Evolutionary conservation across 2,329 filamentous ascomycete species (phyloP).

Genomic region (Nigrospora oryzae): DNA sequence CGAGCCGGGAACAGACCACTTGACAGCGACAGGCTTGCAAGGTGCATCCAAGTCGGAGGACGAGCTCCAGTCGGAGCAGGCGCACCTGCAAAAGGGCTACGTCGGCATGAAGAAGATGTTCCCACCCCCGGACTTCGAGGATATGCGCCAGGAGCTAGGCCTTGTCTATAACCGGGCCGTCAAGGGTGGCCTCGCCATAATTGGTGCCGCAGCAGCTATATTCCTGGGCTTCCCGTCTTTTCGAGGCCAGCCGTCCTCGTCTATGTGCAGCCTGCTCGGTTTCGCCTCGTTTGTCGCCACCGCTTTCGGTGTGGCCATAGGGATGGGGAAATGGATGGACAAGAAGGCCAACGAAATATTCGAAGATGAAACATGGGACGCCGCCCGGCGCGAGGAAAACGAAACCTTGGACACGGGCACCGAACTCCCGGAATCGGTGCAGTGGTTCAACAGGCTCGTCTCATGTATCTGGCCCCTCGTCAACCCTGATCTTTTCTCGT

Average conservation of each 20-base stretch:
- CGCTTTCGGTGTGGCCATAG: slow-evolving; percentile 24
- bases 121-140: slow-evolving; percentile 38
- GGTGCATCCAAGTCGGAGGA: slow-evolving; percentile 29
- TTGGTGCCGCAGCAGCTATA: slow-evolving; percentile 17
- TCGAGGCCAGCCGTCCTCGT: slow-evolving; percentile 6
- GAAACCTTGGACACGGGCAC: slow-evolving; percentile 29
- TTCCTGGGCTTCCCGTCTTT: slow-evolving; percentile 14
- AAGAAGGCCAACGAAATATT: slow-evolving; percentile 56
- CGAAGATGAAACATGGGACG: slow-evolving; percentile 63
- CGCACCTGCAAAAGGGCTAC: slow-evolving; percentile 25
- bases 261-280: slow-evolving; percentile 11
- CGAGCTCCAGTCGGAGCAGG: slow-evolving; percentile 26
- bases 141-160: slow-evolving; percentile 24
- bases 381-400: slow-evolving; percentile 45
- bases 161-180: slow-evolving; percentile 23
- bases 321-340: slow-evolving; percentile 49
- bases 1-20: slow-evolving; percentile 24
- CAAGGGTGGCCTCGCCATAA: slow-evolving; percentile 24
- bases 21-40: slow-evolving; percentile 27
- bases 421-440: slow-evolving; percentile 54
- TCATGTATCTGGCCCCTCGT: slow-evolving; percentile 64
- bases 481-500: slow-evolving; percentile 66
- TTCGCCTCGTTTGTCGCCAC: slow-evolving; percentile 16
- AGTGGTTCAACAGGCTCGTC: slow-evolving; percentile 65
- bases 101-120: slow-evolving; percentile 34